Evolutionary conservation across 2,329 filamentous ascomycete species (phyloP), one percentile per base, ranked within the genome.

Genomic region (Aspergillus luchuensis): DNA sequence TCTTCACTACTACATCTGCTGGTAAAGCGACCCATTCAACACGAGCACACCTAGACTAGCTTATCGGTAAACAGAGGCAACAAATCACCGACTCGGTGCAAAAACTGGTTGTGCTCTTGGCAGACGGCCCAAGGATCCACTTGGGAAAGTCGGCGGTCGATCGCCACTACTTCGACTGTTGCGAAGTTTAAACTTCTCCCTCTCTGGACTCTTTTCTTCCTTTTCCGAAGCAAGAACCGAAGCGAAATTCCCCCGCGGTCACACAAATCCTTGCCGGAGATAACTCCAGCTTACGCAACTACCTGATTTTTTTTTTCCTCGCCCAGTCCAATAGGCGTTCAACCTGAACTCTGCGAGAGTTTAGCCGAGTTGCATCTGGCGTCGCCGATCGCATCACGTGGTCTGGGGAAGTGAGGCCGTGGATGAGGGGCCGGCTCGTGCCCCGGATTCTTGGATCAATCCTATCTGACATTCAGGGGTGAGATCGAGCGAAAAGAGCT

Each of bases 301-400:
- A 4, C 4, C 47, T 11, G 25, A 8, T 28, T 19, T 19, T 8
- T 28, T 13, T 21, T 15, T 10, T 5, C 11, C 21, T 25, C 25
- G 17, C 39, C 19, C 13, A 33, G 30, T 15, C 25, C 39, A 56
- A 21, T 11, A 25, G 19, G 8, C 52, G 15, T 15, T 5, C 25
- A 28, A 21, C 15, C 21, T 21, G 13, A 17, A 11, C n/a, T 15
- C 28, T 10, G 21, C 21, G 39, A 23, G 38, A 30, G 41, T 45
- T 45, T 21, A 23, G 21, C 41, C 41, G 41, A 13, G 5, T n/a
- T 38, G n/a, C 15, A 56, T 47, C 30, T 33, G 53, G 39, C 39
- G 43, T 47, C 39, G 53, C 25, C 28, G 25, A 33, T 33, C 25
- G 17, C 10, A 56, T 56, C 53, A 56, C 53, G 53, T 56, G 53